Conservation (phyloP, 2,329 filamentous ascomycete genomes). For the Alternaria novae-zelandiae region DNA sequence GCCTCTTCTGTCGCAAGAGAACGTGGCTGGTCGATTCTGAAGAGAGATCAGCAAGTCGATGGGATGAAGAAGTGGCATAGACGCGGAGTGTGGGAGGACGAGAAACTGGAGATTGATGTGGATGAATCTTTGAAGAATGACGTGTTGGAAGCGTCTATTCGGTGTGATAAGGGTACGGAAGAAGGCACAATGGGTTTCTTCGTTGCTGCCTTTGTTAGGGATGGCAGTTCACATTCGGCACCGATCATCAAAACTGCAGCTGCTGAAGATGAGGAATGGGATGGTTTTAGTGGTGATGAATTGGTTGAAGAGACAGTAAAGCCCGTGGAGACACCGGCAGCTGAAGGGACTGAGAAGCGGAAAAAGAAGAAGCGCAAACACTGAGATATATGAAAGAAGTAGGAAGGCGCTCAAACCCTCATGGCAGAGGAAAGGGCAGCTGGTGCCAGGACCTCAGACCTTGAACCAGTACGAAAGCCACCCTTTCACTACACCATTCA, state of each 20-base stretch:
- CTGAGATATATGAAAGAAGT: neutral
- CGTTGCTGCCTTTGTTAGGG: conserved; percentile 81
- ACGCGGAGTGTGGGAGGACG: conserved; percentile 56
- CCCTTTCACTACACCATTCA: neutral
- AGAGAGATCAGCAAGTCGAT: conserved; percentile 72
- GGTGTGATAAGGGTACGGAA: conserved; percentile 80
- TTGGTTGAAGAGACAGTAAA: conserved; percentile 5
- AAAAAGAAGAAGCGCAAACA: conserved; percentile 34
- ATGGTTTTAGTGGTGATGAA: conserved; percentile 51
- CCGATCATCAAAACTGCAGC: neutral
- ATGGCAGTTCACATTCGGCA: conserved; percentile 36
- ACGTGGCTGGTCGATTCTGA: conserved; percentile 79
- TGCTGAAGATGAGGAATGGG: conserved; percentile 50
- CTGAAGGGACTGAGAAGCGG: conserved; percentile 1
- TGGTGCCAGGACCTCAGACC: neutral
- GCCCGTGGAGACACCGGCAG: neutral
- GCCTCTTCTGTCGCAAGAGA: conserved; percentile 68
- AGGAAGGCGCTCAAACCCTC: neutral
- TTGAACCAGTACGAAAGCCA: neutral
- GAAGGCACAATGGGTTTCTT: conserved; percentile 95
- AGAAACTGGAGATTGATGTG: conserved; percentile 51
- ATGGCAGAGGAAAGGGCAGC: neutral
- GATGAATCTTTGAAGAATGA: conserved; percentile 23
- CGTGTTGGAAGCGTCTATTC: conserved; percentile 76
- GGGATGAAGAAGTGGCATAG: conserved; percentile 80